Conservation (phyloP, 495 filamentous ascomycete species). For the Hypoxylon lenormandii region DNA sequence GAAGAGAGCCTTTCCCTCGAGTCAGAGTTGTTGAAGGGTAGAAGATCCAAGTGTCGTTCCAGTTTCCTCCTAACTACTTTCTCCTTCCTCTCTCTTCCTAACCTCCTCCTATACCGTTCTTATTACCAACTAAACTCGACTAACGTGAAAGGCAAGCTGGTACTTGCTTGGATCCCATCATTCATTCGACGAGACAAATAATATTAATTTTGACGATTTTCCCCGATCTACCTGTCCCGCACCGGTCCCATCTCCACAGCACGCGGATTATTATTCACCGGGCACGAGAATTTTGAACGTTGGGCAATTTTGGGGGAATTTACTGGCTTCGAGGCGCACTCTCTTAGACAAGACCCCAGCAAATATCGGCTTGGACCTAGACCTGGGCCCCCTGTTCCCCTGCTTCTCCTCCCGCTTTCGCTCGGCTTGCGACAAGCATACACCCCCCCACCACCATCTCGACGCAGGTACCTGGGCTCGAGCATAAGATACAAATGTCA, state of each 20-base stretch:
- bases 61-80: slow-evolving; percentile 53
- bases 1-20: slow-evolving; percentile 44
- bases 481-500: slow-evolving; percentile 70
- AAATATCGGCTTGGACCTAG: slow-evolving; percentile 55
- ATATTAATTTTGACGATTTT: slow-evolving; percentile 57
- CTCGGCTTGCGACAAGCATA: slow-evolving; percentile 57
- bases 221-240: slow-evolving; percentile 23
- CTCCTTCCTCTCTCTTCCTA: slow-evolving; percentile 57
- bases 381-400: slow-evolving; percentile 54
- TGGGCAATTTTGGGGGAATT: slow-evolving; percentile 46
- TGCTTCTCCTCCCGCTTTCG: slow-evolving; percentile 59
- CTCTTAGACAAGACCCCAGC: slow-evolving; percentile 42
- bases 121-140: slow-evolving; percentile 52
- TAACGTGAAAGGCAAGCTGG: slow-evolving; percentile 64
- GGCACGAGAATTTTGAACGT: slow-evolving; percentile 47
- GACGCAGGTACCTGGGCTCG: slow-evolving; percentile 57
- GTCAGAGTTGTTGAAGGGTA: slow-evolving; percentile 49
- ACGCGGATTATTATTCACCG: slow-evolving; percentile 45
- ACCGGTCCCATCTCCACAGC: slow-evolving; percentile 33
- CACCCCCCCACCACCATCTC: slow-evolving; percentile 57
- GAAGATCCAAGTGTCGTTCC: slow-evolving; percentile 64
- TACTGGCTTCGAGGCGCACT: slow-evolving; percentile 45
- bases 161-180: slow-evolving; percentile 66
- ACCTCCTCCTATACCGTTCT: slow-evolving; percentile 38
- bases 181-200: slow-evolving; percentile 61